Conservation (phyloP, 345 rosid species). For the Acer negundo region DNA sequence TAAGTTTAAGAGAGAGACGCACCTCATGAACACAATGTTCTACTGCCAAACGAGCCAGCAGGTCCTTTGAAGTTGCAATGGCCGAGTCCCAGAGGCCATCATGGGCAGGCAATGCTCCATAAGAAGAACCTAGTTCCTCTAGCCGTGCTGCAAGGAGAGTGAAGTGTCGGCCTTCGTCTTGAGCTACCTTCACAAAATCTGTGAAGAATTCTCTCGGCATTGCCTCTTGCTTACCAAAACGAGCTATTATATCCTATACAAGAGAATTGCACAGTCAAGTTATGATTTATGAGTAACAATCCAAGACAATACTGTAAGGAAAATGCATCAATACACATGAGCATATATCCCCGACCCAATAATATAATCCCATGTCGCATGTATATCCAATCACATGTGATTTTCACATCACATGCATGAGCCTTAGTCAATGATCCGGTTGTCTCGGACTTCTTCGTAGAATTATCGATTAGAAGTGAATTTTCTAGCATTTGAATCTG, state of each 20-base stretch:
- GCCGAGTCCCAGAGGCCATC: conserved; percentile 96
- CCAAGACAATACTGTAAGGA: not conserved
- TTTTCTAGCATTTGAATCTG: too few relatives aligned
- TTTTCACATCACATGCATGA: too few relatives aligned
- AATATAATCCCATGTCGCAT: not conserved
- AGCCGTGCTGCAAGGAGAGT: conserved; percentile 72
- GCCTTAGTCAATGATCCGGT: too few relatives aligned
- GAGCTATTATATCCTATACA: conserved; percentile 82
- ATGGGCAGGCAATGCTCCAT: conserved; percentile 89
- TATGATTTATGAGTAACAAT: not conserved
- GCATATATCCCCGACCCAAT: too few relatives aligned
- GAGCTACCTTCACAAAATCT: conserved; percentile 86
- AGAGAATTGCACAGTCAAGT: not conserved
- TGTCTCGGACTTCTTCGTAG: too few relatives aligned
- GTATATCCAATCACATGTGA: too few relatives aligned
- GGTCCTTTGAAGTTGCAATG: conserved; percentile 70
- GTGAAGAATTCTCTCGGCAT: conserved; percentile 95
- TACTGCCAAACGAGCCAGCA: conserved; percentile 74
- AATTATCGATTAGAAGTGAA: too few relatives aligned
- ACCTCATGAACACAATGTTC: conserved; percentile 98
- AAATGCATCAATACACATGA: too few relatives aligned
- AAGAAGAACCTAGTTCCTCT: conserved; percentile 69
- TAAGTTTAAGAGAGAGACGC: not conserved
- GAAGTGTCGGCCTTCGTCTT: conserved; percentile 90
- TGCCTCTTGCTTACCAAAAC: conserved; percentile 83